A percentile compares a stretch with the other conserved stretches of the same genome.
phyloP scores from a whole-genome alignment of 139 green algal species.

The Spirogloea muscicola region DNA sequence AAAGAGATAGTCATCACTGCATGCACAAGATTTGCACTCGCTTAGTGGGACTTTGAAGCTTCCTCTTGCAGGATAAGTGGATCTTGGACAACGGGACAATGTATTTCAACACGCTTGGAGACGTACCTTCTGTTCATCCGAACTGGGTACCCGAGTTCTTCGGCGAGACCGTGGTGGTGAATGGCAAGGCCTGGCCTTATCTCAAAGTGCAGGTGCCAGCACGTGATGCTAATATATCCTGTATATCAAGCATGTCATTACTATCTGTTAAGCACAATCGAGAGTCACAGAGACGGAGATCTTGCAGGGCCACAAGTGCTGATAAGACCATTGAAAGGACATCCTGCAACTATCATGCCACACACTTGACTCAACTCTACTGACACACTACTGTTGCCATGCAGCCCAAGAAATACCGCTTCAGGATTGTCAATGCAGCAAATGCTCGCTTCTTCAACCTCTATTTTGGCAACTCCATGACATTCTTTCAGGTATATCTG shows the following conservation, averaged over 20 bases:
- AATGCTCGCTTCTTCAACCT: constrained; percentile 34
- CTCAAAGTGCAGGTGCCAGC: constrained; percentile 24
- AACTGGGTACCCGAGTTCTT: constrained; percentile 36
- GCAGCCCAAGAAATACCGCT: constrained; percentile 28
- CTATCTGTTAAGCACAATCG: too few relatives aligned
- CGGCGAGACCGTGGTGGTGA: constrained; percentile 21
- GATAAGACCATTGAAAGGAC: neutral
- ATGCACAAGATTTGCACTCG: neutral
- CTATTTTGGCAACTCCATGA: neutral
- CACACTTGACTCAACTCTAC: neutral
- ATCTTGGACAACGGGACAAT: constrained; percentile 16
- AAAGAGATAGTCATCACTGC: neutral
- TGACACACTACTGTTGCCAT: too few relatives aligned
- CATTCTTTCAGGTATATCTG: too few relatives aligned
- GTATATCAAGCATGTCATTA: too few relatives aligned
- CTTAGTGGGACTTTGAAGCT: neutral
- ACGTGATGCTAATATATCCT: too few relatives aligned
- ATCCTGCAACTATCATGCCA: neutral
- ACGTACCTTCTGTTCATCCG: constrained; percentile 15
- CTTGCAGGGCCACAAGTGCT: too few relatives aligned
- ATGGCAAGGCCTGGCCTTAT: constrained; percentile 33
- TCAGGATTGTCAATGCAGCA: constrained; percentile 28
- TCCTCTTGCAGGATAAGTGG: constrained; percentile 7
- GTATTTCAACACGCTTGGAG: constrained; percentile 2
- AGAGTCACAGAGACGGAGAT: too few relatives aligned